Evolutionary conservation across 441 rosid genomes (phyloP).

Genomic region (Populus hybrid): DNA sequence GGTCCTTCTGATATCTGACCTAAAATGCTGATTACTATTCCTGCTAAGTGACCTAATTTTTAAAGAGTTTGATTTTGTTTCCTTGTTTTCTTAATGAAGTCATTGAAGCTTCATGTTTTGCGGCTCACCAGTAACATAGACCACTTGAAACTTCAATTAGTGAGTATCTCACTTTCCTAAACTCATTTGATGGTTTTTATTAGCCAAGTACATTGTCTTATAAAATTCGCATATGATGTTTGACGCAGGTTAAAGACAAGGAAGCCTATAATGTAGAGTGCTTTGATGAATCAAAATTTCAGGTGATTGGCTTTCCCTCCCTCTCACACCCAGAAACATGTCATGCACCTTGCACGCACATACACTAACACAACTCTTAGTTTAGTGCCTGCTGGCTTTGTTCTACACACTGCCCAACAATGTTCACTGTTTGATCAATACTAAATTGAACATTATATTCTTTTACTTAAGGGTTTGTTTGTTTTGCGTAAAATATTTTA

Average conservation of each 20-base stretch:
- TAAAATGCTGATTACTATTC: neutral
- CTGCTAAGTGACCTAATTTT: neutral
- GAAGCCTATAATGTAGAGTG: constrained; percentile 34
- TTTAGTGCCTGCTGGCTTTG: neutral
- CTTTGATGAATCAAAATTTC: constrained; percentile 39
- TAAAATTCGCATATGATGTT: constrained; percentile 8
- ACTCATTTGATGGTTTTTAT: constrained; percentile 16
- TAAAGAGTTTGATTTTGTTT: neutral
- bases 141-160: constrained; percentile 64
- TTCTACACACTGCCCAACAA: neutral
- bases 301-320: constrained; percentile 29
- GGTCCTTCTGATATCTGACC: neutral
- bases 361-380: neutral
- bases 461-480: no score
- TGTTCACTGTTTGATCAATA: neutral
- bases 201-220: neutral
- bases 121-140: constrained; percentile 67
- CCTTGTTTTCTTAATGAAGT: constrained; percentile 45
- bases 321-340: neutral
- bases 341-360: neutral
- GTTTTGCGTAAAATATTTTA: no score
- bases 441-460: neutral
- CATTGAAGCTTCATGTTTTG: constrained; percentile 88
- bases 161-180: constrained; percentile 34
- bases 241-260: constrained; percentile 52